Evolutionary conservation across 331 rosid species (phyloP), one percentile per base, ranked within the genome.

Genomic region (Prunus yedoensis): DNA sequence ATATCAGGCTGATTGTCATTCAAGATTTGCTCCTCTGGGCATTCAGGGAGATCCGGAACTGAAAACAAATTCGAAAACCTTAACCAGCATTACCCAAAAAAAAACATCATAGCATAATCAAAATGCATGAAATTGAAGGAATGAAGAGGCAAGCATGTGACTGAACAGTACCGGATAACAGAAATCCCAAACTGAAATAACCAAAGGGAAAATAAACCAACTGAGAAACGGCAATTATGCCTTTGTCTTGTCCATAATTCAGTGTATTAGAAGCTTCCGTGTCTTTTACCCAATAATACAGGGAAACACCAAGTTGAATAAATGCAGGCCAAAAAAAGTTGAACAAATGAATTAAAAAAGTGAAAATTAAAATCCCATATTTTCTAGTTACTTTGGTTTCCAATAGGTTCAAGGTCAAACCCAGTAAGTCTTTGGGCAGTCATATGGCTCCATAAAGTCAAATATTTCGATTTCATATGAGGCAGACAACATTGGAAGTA

Each of bases 21-120:
- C 88, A 90, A 85, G 79, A 87, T 77, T 85, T 88, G 97, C 77
- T 90, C 98, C 66, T 92, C 99, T 0, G 97, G 96, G 83, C 89
- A 75, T 23, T 79, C 70, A 12, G 86, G 30, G 64, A 89, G 88
- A 74, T 92, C 96, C 69, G 74, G 66, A 80, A 77, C 99, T 87
- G 87, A 71, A 84, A 50, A 28, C 71, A 68, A 43, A 53, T 73
- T 61, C 8, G 3, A 9, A 67, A 63, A 32, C 54, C 38, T 71
- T 51, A 77, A 35, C 68, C 21, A 46, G 47, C 52, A 58, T 27
- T 28, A n/a, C 13, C 70, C 28, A 59, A 83, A 70, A 68, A 50
- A 38, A 62, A 28, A 32, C 73, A 28, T 57, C 58, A 74, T 52
- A 3, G 61, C 56, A 70, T 27, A 68, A 63, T 18, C 27, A 79